Evolutionary conservation across 306 rosid genomes (phyloP).

Genomic region (Geum urbanum): DNA sequence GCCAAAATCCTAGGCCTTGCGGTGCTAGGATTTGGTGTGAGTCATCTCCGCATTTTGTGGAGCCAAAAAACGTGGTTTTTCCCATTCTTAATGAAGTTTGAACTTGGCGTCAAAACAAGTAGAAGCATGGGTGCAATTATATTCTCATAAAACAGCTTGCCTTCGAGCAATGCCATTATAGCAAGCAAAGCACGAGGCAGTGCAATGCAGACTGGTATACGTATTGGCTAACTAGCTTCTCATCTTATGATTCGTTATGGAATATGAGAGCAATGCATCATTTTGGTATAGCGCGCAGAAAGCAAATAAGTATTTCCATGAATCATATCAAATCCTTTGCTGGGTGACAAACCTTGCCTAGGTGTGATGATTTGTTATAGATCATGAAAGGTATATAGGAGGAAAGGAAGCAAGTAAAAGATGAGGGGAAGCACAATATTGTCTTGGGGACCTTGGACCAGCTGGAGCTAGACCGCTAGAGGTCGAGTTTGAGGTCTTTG

Average conservation of each 20-base stretch:
- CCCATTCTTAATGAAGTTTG: not conserved
- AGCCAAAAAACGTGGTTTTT: too few species aligned
- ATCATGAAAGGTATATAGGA: constrained; percentile 3
- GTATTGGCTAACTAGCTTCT: not conserved
- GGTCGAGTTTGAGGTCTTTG: constrained; percentile 15
- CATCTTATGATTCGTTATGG: constrained; percentile 5
- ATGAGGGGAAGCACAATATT: constrained; percentile 8
- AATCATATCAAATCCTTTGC: constrained; percentile 12
- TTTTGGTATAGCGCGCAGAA: constrained; percentile 2
- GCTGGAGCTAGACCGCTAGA: not conserved
- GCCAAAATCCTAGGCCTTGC: too few species aligned
- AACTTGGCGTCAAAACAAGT: not conserved
- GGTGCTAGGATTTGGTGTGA: too few species aligned
- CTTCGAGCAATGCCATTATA: not conserved
- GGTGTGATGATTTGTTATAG: constrained; percentile 28
- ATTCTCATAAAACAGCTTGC: not conserved
- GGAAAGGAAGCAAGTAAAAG: not conserved
- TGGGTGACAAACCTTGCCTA: constrained; percentile 18
- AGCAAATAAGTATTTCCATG: not conserved
- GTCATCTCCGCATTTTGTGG: too few species aligned
- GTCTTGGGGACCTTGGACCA: constrained; percentile 9
- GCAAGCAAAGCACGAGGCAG: not conserved
- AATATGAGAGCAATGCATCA: constrained; percentile 9
- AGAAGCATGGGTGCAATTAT: not conserved
- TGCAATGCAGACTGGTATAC: not conserved